Evolutionary conservation across 2,329 filamentous ascomycete species (phyloP), one percentile per base, ranked within the genome.

Genomic region (Hypoxylon sp.): DNA sequence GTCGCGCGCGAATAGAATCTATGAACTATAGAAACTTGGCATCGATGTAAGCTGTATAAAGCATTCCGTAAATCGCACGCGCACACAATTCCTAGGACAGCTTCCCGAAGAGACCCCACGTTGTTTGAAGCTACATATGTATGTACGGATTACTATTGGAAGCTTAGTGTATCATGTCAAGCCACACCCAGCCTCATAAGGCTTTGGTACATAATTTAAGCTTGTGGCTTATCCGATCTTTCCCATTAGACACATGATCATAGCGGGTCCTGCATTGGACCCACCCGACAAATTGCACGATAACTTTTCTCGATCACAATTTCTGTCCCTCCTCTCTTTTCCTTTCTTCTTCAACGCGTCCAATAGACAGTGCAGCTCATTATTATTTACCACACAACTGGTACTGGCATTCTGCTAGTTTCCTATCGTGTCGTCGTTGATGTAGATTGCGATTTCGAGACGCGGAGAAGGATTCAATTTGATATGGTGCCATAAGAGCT

Each of bases 281-380:
- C 47, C 67, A 63, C 75, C 70, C 70, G 60, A 58, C 22, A 52
- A 61, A 68, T 73, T 70, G 59, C 60, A 60, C 37, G 10, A 72
- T 72, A 50, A 68, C 51, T 70, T 72, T 72, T 68, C 50, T 50
- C 9, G 14, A 29, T 1, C 8, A 14, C 53, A 65, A 65, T 52
- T 70, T 39, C 48, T 37, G 0, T 52, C 17, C 48, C 37, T 29
- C n/a, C 29, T 58, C 62, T 58, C 63, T 67, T 19, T 61, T 81
- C 79, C 80, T 81, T 82, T 80, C 77, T 76, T 80, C 80, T 80
- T 75, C 84, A 88, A 91, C 90, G 91, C 91, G 87, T 86, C 91
- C 90, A 87, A 85, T 84, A 94, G 93, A 95, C 92, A 95, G 92
- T 94, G 89, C 92, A 91, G 88, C 86, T 86, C 90, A 90, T 89